Percentiles rank a stretch among this genome's conserved stretches.
Conservation (phyloP, 2,329 filamentous ascomycete species). For the Ceratocystis papillata region DNA sequence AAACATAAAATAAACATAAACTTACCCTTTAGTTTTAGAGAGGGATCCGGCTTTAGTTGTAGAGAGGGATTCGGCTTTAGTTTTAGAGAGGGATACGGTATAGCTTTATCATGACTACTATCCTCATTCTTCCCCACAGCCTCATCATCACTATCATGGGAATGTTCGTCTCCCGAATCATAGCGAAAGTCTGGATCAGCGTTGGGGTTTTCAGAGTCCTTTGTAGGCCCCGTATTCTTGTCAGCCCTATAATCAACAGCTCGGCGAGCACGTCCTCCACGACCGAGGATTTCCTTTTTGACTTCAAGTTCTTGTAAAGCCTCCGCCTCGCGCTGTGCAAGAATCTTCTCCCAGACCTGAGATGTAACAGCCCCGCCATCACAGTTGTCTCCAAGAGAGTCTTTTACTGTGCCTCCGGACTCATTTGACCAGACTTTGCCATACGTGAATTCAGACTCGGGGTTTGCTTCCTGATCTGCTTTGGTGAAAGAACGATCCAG, state of each 20-base stretch:
- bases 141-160: background rate
- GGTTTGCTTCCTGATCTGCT: slow-evolving; percentile 44
- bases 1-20: background rate
- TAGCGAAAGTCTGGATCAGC: slow-evolving; percentile 6
- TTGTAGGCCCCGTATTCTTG: slow-evolving; percentile 27
- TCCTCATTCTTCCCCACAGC: background rate
- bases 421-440: slow-evolving; percentile 90
- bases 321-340: slow-evolving; percentile 68
- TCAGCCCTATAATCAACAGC: slow-evolving; percentile 26
- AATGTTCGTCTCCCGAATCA: slow-evolving; percentile 1
- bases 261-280: slow-evolving; percentile 64
- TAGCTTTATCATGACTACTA: background rate
- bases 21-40: background rate
- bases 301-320: slow-evolving; percentile 61
- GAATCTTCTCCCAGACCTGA: slow-evolving; percentile 73
- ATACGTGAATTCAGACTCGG: slow-evolving; percentile 62
- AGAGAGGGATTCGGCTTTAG: background rate
- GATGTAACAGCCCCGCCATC: slow-evolving; percentile 43
- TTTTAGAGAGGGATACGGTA: background rate
- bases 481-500: slow-evolving; percentile 73
- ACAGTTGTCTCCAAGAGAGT: slow-evolving; percentile 34
- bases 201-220: slow-evolving; percentile 26
- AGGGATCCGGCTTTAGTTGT: background rate
- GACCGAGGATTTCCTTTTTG: slow-evolving; percentile 61
- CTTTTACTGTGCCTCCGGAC: slow-evolving; percentile 53